Evolutionary conservation across 768 basidiomycete species (phyloP).

Genomic region (Pleurotus pulmonarius): DNA sequence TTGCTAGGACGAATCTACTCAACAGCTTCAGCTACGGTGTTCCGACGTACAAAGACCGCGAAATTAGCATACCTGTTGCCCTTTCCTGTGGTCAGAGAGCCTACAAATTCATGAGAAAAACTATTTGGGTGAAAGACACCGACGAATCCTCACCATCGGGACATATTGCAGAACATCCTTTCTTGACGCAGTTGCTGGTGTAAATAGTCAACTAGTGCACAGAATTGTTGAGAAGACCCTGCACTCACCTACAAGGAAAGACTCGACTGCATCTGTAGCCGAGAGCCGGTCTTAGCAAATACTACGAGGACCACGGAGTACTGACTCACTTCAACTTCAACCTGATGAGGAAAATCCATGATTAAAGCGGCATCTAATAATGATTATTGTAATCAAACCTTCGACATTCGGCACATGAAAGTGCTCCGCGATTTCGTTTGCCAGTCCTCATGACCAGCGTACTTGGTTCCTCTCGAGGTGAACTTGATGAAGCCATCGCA

Average conservation of each 20-base stretch:
- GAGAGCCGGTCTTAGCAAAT: constrained; percentile 9
- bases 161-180: constrained; percentile 60
- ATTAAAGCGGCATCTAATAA: constrained; percentile 7
- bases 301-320: constrained; percentile 8
- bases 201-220: neutral
- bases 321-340: constrained; percentile 61
- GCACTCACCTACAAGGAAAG: constrained; percentile 59
- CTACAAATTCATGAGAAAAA: constrained; percentile 27
- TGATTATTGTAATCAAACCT: constrained; percentile 33
- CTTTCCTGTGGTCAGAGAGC: constrained; percentile 69
- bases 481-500: constrained; percentile 15
- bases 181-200: constrained; percentile 52
- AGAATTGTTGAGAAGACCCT: constrained; percentile 3
- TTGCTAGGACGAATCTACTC: constrained; percentile 63
- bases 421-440: constrained; percentile 41
- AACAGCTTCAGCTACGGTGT: neutral
- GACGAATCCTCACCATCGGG: constrained; percentile 45
- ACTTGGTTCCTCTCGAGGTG: constrained; percentile 5
- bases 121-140: constrained; percentile 7
- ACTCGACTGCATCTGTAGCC: constrained; percentile 52
- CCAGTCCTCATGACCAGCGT: constrained; percentile 37
- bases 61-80: constrained; percentile 52
- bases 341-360: constrained; percentile 28
- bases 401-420: constrained; percentile 70
- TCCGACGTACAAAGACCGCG: no score